Base-by-base conservation (phyloP, 2,329 filamentous ascomycete species). In the Shiraia bambusicola region DNA sequence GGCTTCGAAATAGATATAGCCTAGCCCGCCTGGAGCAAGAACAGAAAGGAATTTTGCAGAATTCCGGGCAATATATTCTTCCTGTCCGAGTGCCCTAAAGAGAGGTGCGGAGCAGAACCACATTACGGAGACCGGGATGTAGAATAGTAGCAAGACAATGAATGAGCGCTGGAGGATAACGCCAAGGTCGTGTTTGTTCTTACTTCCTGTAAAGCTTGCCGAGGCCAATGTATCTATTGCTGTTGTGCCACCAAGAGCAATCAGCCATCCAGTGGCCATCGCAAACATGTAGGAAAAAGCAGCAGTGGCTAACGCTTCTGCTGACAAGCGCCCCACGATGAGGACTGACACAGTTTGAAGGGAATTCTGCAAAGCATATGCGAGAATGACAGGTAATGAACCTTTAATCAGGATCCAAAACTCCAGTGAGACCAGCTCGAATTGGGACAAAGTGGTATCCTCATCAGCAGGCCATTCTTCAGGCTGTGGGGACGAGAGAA, bases 211-310 rank as follows among this genome's bases (percentile, higher is more conserved):
- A 65, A 89, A 95, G 31, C 84, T 85, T 33, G 84, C 88, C 0
- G 87, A 91, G 2, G 87, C 88, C 16, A 95, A 73, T 0, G 89
- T 95, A 65, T 95, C 89, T 30, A 95, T 77, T 0, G 89, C 89
- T 1, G 88, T 95, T 0, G 88, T 91, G 6, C 89, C 89, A 19
- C 89, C 89, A 3, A 95, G 78, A 0, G 84, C 89, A 45, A 95
- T 87, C 27, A 95, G 78, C 88, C 89, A 94, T 0, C 84, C 89
- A 1, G 88, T 89, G 15, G 86, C 83, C 86, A 92, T 90, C 40
- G 89, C 89, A 56, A 95, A 95, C 89, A 95, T 95, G 73, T 93
- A 92, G 2, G 86, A 87, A 59, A 95, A 95, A 0, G 89, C 88
- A 1, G 88, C 85, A 0, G 86, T 87, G 0, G 89, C 87, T 6